phyloP scores from a whole-genome alignment of 2,329 filamentous ascomycete genomes.

The Colletotrichum sp. region DNA sequence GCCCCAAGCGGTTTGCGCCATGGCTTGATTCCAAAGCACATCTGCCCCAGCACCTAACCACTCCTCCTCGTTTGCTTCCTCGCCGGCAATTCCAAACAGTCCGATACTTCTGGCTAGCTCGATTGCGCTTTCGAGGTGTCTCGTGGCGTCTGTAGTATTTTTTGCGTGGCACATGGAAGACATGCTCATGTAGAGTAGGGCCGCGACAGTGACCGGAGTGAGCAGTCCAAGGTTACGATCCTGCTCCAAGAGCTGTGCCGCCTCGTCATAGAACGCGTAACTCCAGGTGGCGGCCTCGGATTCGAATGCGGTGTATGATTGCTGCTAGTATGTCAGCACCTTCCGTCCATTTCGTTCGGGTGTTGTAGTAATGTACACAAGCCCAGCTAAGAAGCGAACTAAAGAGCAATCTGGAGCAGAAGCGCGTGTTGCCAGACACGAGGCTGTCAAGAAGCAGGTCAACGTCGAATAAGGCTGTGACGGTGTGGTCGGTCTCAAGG shows the following conservation, averaged over 20 bases:
- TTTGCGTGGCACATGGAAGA: neutral
- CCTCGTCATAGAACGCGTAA: neutral
- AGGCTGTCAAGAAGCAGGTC: constrained; percentile 32
- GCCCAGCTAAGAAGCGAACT: constrained; percentile 5
- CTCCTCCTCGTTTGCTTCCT: neutral
- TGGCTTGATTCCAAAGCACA: neutral
- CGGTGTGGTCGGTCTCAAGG: constrained; percentile 32
- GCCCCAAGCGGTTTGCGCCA: constrained; percentile 6
- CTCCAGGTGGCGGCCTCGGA: neutral
- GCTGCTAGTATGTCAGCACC: neutral
- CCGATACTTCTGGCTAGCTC: neutral
- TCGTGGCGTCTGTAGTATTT: neutral
- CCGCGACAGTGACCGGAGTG: neutral
- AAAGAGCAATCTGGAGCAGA: constrained; percentile 34
- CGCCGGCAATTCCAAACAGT: neutral
- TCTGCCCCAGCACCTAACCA: neutral
- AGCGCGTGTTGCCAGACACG: constrained; percentile 22
- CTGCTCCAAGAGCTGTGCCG: neutral
- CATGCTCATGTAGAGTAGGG: constrained; percentile 2
- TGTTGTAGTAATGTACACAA: neutral
- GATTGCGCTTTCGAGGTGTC: neutral
- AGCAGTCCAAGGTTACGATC: neutral
- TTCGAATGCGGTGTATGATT: neutral
- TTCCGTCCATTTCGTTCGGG: neutral
- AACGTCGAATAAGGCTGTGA: constrained; percentile 32